phyloP scores from a whole-genome alignment of 345 rosid species.

The Lenwebbia sp. region DNA sequence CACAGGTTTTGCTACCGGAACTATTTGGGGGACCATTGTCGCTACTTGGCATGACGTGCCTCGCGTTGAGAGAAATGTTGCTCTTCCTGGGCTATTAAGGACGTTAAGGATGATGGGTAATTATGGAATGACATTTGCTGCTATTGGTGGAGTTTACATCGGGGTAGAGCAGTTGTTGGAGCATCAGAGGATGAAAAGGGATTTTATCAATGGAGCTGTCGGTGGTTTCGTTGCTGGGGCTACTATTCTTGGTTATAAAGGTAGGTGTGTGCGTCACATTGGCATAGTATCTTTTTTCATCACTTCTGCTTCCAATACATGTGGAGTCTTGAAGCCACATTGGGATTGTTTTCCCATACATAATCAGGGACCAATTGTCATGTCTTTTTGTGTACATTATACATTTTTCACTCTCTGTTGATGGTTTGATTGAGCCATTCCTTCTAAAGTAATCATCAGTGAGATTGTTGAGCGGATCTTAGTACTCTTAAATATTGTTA shows the following conservation, averaged over 20 bases:
- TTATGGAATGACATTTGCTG: conserved; percentile 83
- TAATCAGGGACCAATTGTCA: background rate
- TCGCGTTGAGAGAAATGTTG: conserved; percentile 91
- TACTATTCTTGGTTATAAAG: conserved; percentile 70
- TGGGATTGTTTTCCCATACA: background rate
- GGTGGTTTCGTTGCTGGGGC: conserved; percentile 98
- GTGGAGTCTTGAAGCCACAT: background rate
- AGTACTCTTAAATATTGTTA: background rate
- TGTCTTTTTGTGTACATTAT: background rate
- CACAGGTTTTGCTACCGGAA: conserved; percentile 72
- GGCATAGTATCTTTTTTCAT: background rate
- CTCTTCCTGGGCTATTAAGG: conserved; percentile 85
- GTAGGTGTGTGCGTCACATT: conserved; percentile 6
- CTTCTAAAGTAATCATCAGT: background rate
- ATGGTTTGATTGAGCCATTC: background rate
- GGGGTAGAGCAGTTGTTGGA: conserved; percentile 91
- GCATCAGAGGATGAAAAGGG: conserved; percentile 70
- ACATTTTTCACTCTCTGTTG: background rate
- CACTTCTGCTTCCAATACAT: background rate
- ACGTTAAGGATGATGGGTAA: conserved; percentile 96
- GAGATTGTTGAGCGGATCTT: background rate
- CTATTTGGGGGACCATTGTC: conserved; percentile 74
- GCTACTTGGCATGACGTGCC: conserved; percentile 97
- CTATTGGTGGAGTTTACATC: conserved; percentile 93
- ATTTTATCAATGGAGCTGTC: conserved; percentile 81